Conservation (phyloP, 495 filamentous ascomycete genomes). For the Penicillium samsonianum region DNA sequence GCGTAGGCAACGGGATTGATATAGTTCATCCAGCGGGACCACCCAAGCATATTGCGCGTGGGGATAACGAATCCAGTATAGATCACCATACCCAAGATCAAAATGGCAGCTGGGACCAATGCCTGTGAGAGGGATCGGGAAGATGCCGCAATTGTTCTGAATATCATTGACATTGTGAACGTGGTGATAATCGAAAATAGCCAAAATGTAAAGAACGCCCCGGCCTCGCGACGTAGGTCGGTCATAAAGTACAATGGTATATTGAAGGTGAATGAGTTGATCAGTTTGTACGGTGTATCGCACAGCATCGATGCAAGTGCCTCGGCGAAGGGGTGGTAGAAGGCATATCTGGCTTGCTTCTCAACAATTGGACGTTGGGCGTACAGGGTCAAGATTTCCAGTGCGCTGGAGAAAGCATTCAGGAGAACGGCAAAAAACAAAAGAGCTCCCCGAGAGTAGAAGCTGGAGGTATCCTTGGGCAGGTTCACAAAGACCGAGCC, state of each 20-base stretch:
- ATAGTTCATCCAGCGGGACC: slow-evolving; percentile 48
- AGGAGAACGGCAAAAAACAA: slow-evolving; percentile 83
- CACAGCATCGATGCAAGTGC: slow-evolving; percentile 54
- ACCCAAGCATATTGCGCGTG: slow-evolving; percentile 44
- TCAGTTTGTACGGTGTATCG: slow-evolving; percentile 55
- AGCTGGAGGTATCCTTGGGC: slow-evolving; percentile 24
- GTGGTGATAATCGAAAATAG: slow-evolving; percentile 49
- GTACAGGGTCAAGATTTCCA: slow-evolving; percentile 60
- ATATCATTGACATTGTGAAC: slow-evolving; percentile 53
- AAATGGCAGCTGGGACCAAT: slow-evolving; percentile 42
- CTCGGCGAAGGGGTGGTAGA: slow-evolving; percentile 61
- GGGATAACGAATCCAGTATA: slow-evolving; percentile 48
- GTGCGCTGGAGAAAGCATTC: slow-evolving; percentile 48
- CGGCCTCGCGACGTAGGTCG: slow-evolving; percentile 43
- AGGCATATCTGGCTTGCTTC: slow-evolving; percentile 60
- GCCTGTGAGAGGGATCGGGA: slow-evolving; percentile 43
- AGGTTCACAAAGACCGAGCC: slow-evolving; percentile 75
- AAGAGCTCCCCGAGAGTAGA: slow-evolving; percentile 59
- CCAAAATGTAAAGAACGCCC: slow-evolving; percentile 60
- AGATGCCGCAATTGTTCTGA: slow-evolving; percentile 43
- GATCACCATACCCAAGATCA: slow-evolving; percentile 42
- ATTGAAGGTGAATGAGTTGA: slow-evolving; percentile 45
- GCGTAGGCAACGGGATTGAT: slow-evolving; percentile 44
- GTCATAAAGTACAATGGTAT: slow-evolving; percentile 58
- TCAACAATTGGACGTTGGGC: slow-evolving; percentile 55